Percentiles rank a stretch among this genome's conserved stretches.
Evolutionary conservation across 179 eudicot species (phyloP).

Genomic region (Gypsophila paniculata): DNA sequence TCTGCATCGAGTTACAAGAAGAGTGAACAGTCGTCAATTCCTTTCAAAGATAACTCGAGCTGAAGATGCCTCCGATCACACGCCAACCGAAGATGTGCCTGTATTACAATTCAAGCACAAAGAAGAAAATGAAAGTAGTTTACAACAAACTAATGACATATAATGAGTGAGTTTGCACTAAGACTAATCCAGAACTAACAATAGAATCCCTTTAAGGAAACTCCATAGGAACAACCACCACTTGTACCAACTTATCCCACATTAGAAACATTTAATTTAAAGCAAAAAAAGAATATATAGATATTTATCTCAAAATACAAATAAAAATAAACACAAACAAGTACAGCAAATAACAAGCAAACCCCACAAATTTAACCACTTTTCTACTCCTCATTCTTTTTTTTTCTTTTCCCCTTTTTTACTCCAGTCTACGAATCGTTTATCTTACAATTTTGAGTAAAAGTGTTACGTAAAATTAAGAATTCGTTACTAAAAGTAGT

Average conservation of each 20-base stretch:
- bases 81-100: constrained; percentile 16
- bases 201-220: constrained; percentile 70
- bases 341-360: constrained; percentile 24
- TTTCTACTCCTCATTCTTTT: constrained; percentile 22
- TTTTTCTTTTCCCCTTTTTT: constrained; percentile 26
- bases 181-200: constrained; percentile 27
- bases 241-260: constrained; percentile 68
- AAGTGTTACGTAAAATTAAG: too few relatives aligned
- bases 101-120: constrained; percentile 24
- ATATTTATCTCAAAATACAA: constrained; percentile 23
- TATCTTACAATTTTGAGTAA: background rate
- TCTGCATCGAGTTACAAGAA: constrained; percentile 49
- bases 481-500: too few relatives aligned
- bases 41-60: constrained; percentile 41
- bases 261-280: constrained; percentile 27
- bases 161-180: constrained; percentile 28
- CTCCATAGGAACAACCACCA: constrained; percentile 78
- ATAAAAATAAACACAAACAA: constrained; percentile 9
- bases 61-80: constrained; percentile 15
- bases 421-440: constrained; percentile 21
- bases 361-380: constrained; percentile 23
- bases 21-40: constrained; percentile 11
- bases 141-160: constrained; percentile 25
- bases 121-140: constrained; percentile 21
- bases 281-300: constrained; percentile 19